Conservation (phyloP, 352 stramenopile genomes). For the Phytophthora lateralis region DNA sequence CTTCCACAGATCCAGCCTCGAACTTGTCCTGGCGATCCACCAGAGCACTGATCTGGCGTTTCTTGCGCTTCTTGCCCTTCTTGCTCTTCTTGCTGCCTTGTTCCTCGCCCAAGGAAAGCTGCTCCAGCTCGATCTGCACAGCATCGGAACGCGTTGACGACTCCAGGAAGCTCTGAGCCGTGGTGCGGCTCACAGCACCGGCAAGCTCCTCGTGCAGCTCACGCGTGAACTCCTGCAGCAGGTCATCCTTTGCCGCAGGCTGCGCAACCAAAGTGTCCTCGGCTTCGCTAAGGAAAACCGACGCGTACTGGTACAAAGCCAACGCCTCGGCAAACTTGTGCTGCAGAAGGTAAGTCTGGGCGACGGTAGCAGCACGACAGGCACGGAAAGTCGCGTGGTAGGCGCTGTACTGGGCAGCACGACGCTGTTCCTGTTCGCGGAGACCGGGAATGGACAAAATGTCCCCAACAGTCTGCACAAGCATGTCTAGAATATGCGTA, state of each 20-base stretch:
- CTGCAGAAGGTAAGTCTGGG: constrained; percentile 68
- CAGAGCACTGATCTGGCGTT: constrained; percentile 32
- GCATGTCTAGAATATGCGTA: constrained; percentile 83
- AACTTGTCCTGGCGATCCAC: constrained; percentile 50
- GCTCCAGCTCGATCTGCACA: constrained; percentile 68
- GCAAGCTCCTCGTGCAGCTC: constrained; percentile 63
- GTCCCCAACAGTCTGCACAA: constrained; percentile 81
- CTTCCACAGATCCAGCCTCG: constrained; percentile 45
- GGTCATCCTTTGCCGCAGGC: constrained; percentile 60
- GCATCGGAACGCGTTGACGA: constrained; percentile 57
- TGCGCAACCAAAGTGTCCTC: constrained; percentile 64
- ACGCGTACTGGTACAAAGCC: constrained; percentile 76
- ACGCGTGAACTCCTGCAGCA: constrained; percentile 70
- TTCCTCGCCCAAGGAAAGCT: constrained; percentile 53
- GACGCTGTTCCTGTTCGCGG: constrained; percentile 53
- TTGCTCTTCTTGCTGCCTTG: constrained; percentile 60
- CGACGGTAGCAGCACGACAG: constrained; percentile 62
- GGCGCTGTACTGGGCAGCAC: constrained; percentile 65
- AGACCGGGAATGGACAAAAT: constrained; percentile 74
- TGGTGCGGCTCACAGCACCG: constrained; percentile 71
- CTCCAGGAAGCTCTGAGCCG: constrained; percentile 74
- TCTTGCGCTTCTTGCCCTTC: constrained; percentile 52
- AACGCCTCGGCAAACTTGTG: constrained; percentile 74
- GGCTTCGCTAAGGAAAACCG: constrained; percentile 58
- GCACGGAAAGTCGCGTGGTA: constrained; percentile 75